Base-by-base conservation (phyloP, 768 basidiomycete genomes). In the Hydnum rufescens region DNA sequence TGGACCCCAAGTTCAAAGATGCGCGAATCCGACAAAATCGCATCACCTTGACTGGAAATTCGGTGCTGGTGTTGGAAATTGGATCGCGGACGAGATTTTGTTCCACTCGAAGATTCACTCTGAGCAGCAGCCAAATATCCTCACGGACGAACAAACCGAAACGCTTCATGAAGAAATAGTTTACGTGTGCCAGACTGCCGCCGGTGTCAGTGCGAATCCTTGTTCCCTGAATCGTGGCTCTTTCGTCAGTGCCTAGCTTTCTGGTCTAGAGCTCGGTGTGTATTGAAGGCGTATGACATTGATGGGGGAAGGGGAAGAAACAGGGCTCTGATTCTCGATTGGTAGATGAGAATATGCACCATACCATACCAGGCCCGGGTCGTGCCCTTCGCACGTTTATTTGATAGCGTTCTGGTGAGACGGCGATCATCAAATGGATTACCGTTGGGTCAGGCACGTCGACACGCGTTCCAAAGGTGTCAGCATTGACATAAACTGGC, bases 21-120 rank as follows among this genome's bases (percentile, higher is more conserved):
- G n/a, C n/a, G n/a, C n/a, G n/a, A n/a, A n/a, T n/a, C 55, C 55
- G 8, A 50, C 54, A 44, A 86, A 85, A 59, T 76, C 78, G 1
- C 67, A 86, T n/a, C 68, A 85, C 13, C 70, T 85, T 39, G 77
- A 86, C 62, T 82, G 85, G 61, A 74, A 78, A 0, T 85, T 86
- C 66, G 80, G 74, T 56, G 82, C 82, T 6, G 84, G 84, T 1
- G 74, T 87, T 5, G 80, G 84, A 3, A 87, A 86, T 61, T 86
- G 82, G 78, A 74, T 86, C 19, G 82, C 83, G 58, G 78, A 82
- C 60, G 79, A 83, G 64, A 74, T 85, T 44, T 62, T 86, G 34
- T 85, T 83, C 62, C 78, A 85, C 60, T 70, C 83, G 3, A 66
- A 72, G 49, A 68, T 85, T 25, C 82, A 86, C 57, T 83, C 84